Percentiles rank a stretch among this genome's conserved stretches.
Evolutionary conservation across 108 stramenopile genomes (phyloP).

Genomic region (Thalassiosira profunda): DNA sequence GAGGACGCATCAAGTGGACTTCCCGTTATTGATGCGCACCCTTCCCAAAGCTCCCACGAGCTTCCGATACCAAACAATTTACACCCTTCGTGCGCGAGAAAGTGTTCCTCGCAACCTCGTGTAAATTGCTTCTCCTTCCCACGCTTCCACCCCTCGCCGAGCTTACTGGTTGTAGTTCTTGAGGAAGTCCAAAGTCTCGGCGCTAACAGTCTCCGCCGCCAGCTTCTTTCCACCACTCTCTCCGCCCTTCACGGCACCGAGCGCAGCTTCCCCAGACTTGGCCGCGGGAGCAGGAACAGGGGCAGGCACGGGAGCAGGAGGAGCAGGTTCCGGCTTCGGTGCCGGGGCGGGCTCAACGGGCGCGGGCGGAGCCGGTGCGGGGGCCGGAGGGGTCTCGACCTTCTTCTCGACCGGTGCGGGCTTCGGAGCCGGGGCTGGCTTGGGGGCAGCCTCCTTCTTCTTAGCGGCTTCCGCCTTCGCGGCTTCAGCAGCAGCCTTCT

Average conservation of each 20-base stretch:
- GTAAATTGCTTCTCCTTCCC: neutral
- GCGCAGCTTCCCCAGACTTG: constrained; percentile 34
- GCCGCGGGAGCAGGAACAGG: constrained; percentile 12
- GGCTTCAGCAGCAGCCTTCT: constrained; percentile 33
- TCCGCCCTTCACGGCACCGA: constrained; percentile 66
- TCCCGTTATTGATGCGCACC: no score
- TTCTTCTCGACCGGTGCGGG: no score
- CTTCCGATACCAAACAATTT: neutral
- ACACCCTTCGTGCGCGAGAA: neutral
- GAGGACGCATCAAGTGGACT: no score
- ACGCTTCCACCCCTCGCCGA: neutral
- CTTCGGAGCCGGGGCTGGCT: neutral
- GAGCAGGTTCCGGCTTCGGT: constrained; percentile 11
- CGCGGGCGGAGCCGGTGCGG: constrained; percentile 14
- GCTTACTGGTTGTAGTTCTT: constrained; percentile 54
- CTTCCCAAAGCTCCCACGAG: no score
- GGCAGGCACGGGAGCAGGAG: constrained; percentile 8
- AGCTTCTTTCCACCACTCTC: constrained; percentile 77
- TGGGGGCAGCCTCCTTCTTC: constrained; percentile 11
- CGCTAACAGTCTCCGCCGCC: constrained; percentile 81
- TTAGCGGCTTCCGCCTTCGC: constrained; percentile 23
- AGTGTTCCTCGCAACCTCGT: neutral
- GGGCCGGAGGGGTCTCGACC: constrained; percentile 9
- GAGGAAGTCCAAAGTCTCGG: constrained; percentile 77
- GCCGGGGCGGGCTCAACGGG: constrained; percentile 31